Evolutionary conservation across 2,329 filamentous ascomycete genomes (phyloP).

Genomic region (Fusarium sp.): DNA sequence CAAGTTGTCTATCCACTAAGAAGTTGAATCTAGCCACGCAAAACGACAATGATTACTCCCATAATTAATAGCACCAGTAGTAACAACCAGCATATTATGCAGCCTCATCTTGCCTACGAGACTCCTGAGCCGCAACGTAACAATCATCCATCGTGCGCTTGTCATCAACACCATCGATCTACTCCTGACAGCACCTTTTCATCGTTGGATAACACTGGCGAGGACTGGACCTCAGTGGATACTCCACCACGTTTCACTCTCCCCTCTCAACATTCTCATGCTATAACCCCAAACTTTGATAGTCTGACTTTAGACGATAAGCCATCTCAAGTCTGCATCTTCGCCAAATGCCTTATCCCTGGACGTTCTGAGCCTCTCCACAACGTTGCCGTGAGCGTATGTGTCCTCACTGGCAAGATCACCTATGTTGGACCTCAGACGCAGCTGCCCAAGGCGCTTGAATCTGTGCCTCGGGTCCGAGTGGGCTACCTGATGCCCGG

Average conservation of each 20-base stretch:
- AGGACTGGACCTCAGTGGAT: no score
- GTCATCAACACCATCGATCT: no score
- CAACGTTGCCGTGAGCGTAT: neutral
- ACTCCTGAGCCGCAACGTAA: neutral
- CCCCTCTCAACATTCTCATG: no score
- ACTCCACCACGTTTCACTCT: no score
- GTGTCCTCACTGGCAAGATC: neutral
- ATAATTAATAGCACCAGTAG: neutral
- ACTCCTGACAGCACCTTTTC: no score
- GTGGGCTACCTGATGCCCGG: neutral
- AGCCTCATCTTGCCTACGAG: neutral
- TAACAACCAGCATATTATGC: neutral
- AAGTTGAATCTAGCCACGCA: neutral
- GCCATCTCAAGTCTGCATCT: neutral
- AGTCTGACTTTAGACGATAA: neutral
- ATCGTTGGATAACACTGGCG: no score
- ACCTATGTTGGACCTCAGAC: neutral
- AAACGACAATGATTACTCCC: neutral
- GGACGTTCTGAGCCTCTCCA: neutral
- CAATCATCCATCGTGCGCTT: no score
- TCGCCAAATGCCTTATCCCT: neutral
- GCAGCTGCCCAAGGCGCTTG: neutral
- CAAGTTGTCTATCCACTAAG: neutral
- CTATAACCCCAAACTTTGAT: no score
- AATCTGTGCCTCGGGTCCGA: neutral